These are phyloP conservation scores for Cutaneotrichosporon cutaneum DNA, from an alignment of 1,284 basidiomycete species.

Conservation along the genomic window DNA sequence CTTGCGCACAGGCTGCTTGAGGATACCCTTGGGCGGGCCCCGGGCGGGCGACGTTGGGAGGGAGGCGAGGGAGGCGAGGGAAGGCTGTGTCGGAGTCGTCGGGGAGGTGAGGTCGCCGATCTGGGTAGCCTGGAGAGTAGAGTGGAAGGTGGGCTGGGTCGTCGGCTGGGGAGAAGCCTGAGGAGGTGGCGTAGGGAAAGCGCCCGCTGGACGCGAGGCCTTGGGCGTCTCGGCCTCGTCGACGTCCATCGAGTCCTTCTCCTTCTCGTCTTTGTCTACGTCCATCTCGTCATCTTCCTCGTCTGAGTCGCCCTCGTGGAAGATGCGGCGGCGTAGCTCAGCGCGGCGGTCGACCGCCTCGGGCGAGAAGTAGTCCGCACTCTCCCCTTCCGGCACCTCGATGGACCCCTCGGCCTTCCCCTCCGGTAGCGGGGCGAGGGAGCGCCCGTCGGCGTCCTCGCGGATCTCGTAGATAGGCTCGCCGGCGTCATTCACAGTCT, in stretches of 20 bases:
- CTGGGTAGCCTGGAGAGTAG: background rate
- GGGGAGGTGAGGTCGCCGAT: background rate
- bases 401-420: conserved; percentile 15
- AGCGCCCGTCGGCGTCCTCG: conserved; percentile 38
- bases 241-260: conserved; percentile 18
- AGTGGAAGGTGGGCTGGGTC: background rate
- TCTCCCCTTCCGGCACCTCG: conserved; percentile 14
- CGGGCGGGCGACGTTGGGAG: background rate
- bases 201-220: background rate
- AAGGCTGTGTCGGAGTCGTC: background rate
- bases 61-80: background rate
- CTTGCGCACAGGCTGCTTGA: conserved; percentile 42
- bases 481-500: conserved; percentile 40
- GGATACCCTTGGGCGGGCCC: conserved; percentile 34
- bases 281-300: conserved; percentile 22
- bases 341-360: conserved; percentile 37
- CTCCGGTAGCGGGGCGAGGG: conserved; percentile 31
- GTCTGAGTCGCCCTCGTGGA: conserved; percentile 30
- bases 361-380: conserved; percentile 38
- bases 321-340: conserved; percentile 34
- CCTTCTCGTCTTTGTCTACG: conserved; percentile 21
- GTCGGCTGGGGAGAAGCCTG: background rate
- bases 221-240: conserved; percentile 1
- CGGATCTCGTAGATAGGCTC: conserved; percentile 49
- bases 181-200: background rate